Conservation (phyloP, 306 rosid species). For the Cercis canadensis region DNA sequence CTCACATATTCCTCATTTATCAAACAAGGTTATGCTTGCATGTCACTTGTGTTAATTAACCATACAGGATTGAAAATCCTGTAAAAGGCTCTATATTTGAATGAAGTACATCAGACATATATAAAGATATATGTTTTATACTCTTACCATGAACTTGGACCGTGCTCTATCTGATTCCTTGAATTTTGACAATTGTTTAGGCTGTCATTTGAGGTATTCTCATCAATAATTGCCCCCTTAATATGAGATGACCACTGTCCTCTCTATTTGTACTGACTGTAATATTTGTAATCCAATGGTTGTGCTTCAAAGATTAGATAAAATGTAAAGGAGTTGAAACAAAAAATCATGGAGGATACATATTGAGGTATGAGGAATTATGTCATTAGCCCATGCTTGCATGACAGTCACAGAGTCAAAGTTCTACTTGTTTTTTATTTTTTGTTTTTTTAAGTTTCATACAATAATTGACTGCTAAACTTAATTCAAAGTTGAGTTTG, state of each 20-base stretch:
- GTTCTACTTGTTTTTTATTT: not conserved
- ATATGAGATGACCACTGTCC: not conserved
- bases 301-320: not conserved
- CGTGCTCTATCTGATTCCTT: not conserved
- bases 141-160: not conserved
- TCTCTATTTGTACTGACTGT: slow-evolving; percentile 9
- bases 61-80: not conserved
- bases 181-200: not conserved
- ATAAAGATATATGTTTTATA: not conserved
- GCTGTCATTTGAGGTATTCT: not conserved
- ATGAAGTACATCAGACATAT: not conserved
- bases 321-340: slow-evolving; percentile 6
- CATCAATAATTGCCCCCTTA: not conserved
- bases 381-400: slow-evolving; percentile 1
- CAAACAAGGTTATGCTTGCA: not conserved
- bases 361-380: not conserved
- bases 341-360: slow-evolving; percentile 22
- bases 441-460: not conserved
- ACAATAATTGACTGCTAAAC: not conserved
- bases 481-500: not conserved
- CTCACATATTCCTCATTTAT: not conserved
- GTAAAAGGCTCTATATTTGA: no score
- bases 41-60: not conserved
- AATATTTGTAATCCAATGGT: slow-evolving; percentile 10
- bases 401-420: not conserved